A percentile compares a stretch with the other conserved stretches of the same genome.
Evolutionary conservation across 2,329 filamentous ascomycete species (phyloP).

Genomic region (Zymoseptoria pseudotritici): DNA sequence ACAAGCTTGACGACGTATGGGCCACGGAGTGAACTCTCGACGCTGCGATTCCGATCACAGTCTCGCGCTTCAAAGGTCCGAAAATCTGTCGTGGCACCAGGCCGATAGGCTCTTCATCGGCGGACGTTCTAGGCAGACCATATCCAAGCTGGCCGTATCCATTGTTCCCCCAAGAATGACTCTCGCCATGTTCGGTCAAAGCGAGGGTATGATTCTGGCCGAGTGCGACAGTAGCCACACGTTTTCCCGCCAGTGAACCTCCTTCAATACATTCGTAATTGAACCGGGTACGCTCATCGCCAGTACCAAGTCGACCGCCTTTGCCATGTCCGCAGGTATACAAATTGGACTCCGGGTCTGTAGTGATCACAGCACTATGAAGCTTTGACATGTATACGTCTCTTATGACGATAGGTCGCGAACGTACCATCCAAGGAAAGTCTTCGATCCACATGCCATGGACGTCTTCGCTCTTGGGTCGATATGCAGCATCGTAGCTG

Average conservation of each 20-base stretch:
- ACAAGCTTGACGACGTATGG: constrained; percentile 72
- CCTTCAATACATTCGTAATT: constrained; percentile 75
- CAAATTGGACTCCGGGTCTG: constrained; percentile 80
- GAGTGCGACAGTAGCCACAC: constrained; percentile 68
- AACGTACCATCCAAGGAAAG: constrained; percentile 65
- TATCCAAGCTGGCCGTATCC: constrained; percentile 82
- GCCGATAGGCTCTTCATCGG: constrained; percentile 79
- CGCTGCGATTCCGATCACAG: constrained; percentile 72
- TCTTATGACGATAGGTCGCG: constrained; percentile 65
- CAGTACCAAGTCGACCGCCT: constrained; percentile 79
- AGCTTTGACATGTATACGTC: constrained; percentile 86
- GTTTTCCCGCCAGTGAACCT: constrained; percentile 64
- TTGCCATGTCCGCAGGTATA: constrained; percentile 90
- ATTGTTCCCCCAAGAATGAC: constrained; percentile 93
- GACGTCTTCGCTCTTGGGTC: constrained; percentile 14
- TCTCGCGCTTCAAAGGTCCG: constrained; percentile 80
- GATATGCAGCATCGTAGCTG: constrained; percentile 28
- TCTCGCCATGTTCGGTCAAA: constrained; percentile 74
- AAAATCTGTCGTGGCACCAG: constrained; percentile 80
- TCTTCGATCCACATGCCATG: constrained; percentile 38
- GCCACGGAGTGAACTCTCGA: constrained; percentile 88
- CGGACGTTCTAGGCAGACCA: constrained; percentile 58
- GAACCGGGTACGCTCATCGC: constrained; percentile 84
- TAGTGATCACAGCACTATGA: constrained; percentile 80
- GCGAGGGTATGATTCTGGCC: constrained; percentile 90